These are phyloP conservation scores for Xylaria bambusicola DNA, from an alignment of 495 filamentous ascomycete genomes.

Conservation along the genomic window DNA sequence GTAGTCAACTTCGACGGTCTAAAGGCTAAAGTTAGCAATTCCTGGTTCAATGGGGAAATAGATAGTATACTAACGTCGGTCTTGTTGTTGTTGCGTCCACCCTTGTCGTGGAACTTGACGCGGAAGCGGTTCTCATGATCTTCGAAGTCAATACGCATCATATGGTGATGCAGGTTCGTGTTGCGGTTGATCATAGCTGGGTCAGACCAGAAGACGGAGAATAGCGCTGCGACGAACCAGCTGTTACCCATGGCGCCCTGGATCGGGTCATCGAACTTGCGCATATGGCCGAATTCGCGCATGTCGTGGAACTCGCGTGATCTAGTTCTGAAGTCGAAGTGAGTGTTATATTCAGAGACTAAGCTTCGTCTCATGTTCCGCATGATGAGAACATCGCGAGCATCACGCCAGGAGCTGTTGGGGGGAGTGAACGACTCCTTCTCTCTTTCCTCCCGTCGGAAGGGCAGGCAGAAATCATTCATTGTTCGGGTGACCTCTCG, in stretches of 20 bases:
- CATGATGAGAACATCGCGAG: slow-evolving; percentile 26
- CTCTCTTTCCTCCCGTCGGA: slow-evolving; percentile 27
- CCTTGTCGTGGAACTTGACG: slow-evolving; percentile 41
- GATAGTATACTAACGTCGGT: slow-evolving; percentile 16
- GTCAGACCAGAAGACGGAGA: slow-evolving; percentile 40
- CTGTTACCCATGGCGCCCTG: slow-evolving; percentile 38
- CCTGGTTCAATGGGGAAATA: no score
- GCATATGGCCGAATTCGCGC: slow-evolving; percentile 21
- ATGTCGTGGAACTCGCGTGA: slow-evolving; percentile 21
- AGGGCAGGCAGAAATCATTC: slow-evolving; percentile 38
- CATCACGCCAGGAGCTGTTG: slow-evolving; percentile 35
- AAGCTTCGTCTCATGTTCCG: slow-evolving; percentile 21
- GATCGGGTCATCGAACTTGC: slow-evolving; percentile 38
- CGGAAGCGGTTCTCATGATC: slow-evolving; percentile 19
- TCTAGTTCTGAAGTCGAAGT: slow-evolving; percentile 9
- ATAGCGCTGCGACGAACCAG: slow-evolving; percentile 41
- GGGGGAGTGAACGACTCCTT: slow-evolving; percentile 26
- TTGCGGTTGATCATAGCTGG: slow-evolving; percentile 33
- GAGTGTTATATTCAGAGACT: slow-evolving; percentile 9
- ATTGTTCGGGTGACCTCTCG: slow-evolving; percentile 34
- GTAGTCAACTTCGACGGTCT: slow-evolving; percentile 39
- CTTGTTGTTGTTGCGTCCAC: slow-evolving; percentile 39
- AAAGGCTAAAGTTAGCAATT: no score
- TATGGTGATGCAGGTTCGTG: not conserved
- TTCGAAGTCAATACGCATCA: slow-evolving; percentile 3